Evolutionary conservation across 139 green algal genomes (phyloP), one percentile per base, ranked within the genome.

Genomic region (Spirogloea muscicola): DNA sequence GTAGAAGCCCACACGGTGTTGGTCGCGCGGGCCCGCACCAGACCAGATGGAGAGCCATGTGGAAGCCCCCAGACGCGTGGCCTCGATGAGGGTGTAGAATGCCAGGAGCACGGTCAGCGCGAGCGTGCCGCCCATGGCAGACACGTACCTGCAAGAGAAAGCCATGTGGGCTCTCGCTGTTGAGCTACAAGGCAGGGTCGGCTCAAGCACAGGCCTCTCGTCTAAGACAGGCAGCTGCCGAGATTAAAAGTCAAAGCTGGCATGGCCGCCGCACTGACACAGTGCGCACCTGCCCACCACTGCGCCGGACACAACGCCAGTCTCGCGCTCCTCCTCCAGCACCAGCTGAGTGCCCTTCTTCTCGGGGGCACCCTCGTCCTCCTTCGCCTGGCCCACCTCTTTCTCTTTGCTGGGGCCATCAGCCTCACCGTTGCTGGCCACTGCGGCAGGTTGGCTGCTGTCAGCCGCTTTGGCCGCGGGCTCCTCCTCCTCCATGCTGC

Each of bases 351-450:
- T 63, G 9, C 71, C 72, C 0, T 34, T 21, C 34, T 33, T 46
- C 21, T 57, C 65, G 16, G 39, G 29, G 33, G 5, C 49, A 27
- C 25, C 39, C 91, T 84, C 3, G 58, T 57, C 6, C 96, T 40
- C 39, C 70, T 63, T 37, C 60, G 37, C 58, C 27, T 77, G 18
- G 10, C n/a, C 58, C 48, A 43, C 42, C 62, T 10, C 29, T 16
- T 10, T 29, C 31, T 41, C 55, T 16, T 10, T 16, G 16, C 31
- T 64, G 29, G 10, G 10, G 21, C 46, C n/a, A 34, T 74, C 18
- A 18, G 38, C 59, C 59, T 48, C 34, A 2, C 59, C 16, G 7
- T 34, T 1, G 18, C 29, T 39, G 25, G 25, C 29, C 21, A 21
- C 29, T 25, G 7, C 59, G 57, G 33, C 25, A 64, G 18, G 13